Evolutionary conservation across 306 rosid genomes (phyloP).

Genomic region (Vigna radiata): DNA sequence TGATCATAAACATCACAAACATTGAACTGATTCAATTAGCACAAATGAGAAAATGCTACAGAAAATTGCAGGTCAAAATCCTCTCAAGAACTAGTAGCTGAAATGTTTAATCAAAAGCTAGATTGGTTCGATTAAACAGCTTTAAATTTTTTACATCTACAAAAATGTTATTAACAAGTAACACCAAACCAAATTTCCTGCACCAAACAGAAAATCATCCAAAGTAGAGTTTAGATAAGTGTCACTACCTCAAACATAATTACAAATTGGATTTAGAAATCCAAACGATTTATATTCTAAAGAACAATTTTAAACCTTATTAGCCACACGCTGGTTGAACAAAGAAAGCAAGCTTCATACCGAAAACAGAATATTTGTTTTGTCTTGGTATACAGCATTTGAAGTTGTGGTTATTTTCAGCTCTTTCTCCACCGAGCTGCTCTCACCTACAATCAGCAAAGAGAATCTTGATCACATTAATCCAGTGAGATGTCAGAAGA

Average conservation of each 20-base stretch:
- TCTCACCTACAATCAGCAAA: conserved; percentile 75
- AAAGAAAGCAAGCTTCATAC: conserved; percentile 54
- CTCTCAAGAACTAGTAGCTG: neutral
- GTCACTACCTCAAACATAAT: conserved; percentile 16
- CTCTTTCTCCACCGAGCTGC: conserved; percentile 96
- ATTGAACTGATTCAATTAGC: conserved; percentile 30
- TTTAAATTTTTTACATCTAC: neutral
- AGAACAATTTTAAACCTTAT: conserved; percentile 36
- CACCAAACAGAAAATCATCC: conserved; percentile 5
- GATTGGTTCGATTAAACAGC: conserved; percentile 10
- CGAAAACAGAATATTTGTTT: conserved; percentile 95
- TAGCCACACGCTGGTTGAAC: conserved; percentile 26
- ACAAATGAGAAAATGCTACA: neutral
- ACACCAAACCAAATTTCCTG: conserved; percentile 18
- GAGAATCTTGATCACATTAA: conserved; percentile 18
- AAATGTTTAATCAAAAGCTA: conserved; percentile 18
- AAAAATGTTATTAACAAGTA: conserved; percentile 9
- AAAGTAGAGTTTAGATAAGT: conserved; percentile 12
- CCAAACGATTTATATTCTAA: conserved; percentile 8
- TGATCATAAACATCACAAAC: conserved; percentile 23
- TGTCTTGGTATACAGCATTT: conserved; percentile 97
- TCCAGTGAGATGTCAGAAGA: conserved; percentile 24
- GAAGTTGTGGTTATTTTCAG: conserved; percentile 70
- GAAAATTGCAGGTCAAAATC: conserved; percentile 5
- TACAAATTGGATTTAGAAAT: conserved; percentile 11